Percentiles rank a stretch among this genome's conserved stretches.
Conservation (phyloP, 2,329 filamentous ascomycete genomes). For the Parastagonospora nodorum region DNA sequence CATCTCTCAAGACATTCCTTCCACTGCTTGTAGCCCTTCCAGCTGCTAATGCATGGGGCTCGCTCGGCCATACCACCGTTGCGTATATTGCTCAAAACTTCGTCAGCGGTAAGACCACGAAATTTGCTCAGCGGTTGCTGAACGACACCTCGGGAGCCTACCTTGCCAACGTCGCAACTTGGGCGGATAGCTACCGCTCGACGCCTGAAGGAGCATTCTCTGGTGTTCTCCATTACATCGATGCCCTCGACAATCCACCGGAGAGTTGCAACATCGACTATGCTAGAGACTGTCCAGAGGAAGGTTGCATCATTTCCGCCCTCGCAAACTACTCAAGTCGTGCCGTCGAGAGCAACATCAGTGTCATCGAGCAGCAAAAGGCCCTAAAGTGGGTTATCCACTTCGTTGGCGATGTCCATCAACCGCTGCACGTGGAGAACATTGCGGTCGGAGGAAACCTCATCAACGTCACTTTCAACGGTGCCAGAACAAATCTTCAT, state of each 20-base stretch:
- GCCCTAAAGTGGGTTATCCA: constrained; percentile 58
- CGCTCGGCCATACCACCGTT: constrained; percentile 59
- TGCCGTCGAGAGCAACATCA: constrained; percentile 38
- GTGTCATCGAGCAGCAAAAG: constrained; percentile 44
- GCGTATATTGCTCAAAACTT: constrained; percentile 60
- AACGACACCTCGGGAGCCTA: constrained; percentile 52
- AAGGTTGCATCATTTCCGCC: constrained; percentile 59
- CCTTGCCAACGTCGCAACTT: constrained; percentile 58
- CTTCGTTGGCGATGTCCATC: constrained; percentile 73
- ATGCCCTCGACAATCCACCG: constrained; percentile 56
- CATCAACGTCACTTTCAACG: constrained; percentile 52
- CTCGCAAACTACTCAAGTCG: constrained; percentile 56
- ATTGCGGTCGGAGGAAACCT: constrained; percentile 51
- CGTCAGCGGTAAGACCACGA: constrained; percentile 49
- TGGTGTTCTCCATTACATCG: constrained; percentile 57
- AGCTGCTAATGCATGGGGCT: constrained; percentile 55
- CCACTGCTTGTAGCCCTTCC: constrained; percentile 31
- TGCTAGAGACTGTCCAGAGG: constrained; percentile 56
- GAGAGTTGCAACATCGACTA: constrained; percentile 55
- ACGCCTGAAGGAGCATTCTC: constrained; percentile 55
- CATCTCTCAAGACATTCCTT: constrained; percentile 27
- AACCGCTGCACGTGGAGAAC: constrained; percentile 67
- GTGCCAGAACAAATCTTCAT: constrained; percentile 50
- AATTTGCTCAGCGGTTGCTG: constrained; percentile 53
- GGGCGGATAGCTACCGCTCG: constrained; percentile 58